Conservation (phyloP, 768 basidiomycete genomes). For the Tulasnella sp. region DNA sequence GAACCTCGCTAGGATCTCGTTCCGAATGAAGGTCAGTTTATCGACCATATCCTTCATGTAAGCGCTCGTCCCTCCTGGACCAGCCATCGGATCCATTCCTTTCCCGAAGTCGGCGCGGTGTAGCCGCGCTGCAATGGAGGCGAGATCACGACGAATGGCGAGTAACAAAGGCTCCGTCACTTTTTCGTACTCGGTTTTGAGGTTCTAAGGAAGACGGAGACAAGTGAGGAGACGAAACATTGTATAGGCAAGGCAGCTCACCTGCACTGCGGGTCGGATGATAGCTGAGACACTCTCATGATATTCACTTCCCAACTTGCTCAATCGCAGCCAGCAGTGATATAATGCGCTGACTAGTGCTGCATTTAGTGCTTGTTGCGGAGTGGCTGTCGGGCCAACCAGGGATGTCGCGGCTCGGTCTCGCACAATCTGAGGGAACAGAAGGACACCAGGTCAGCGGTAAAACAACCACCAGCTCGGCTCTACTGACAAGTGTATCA, state of each 20-base stretch:
- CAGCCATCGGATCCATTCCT: slow-evolving; percentile 59
- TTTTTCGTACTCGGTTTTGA: slow-evolving; percentile 50
- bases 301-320: slow-evolving; percentile 65
- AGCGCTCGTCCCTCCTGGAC: slow-evolving; percentile 63
- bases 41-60: slow-evolving; percentile 93
- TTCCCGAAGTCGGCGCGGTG: slow-evolving; percentile 83
- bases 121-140: slow-evolving; percentile 71
- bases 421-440: slow-evolving; percentile 52
- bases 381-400: slow-evolving; percentile 69
- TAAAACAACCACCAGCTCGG: background rate
- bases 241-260: slow-evolving; percentile 36
- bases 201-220: slow-evolving; percentile 41
- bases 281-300: slow-evolving; percentile 52
- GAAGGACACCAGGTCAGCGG: background rate
- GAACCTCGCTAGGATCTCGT: slow-evolving; percentile 68
- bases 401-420: slow-evolving; percentile 77
- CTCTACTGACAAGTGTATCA: slow-evolving; percentile 61
- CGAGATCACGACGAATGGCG: slow-evolving; percentile 75
- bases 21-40: slow-evolving; percentile 76
- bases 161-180: slow-evolving; percentile 59
- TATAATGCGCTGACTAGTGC: slow-evolving; percentile 76
- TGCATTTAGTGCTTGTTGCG: slow-evolving; percentile 73
- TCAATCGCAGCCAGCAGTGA: slow-evolving; percentile 65
- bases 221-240: background rate
- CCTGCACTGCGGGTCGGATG: slow-evolving; percentile 56